Conservation (phyloP, 805 yeast genomes). For the Ogataea pilisensis region DNA sequence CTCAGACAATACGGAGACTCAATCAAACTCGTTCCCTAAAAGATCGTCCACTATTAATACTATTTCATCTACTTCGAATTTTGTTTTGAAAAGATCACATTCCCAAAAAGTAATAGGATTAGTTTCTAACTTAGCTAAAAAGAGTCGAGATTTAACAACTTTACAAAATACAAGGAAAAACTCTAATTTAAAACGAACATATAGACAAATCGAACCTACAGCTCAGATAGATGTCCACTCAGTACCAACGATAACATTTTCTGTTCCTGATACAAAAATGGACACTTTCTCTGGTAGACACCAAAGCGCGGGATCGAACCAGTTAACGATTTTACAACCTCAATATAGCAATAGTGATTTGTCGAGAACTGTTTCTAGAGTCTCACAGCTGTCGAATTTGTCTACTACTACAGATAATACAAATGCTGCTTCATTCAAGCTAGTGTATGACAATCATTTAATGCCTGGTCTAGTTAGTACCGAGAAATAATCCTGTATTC, state of each 20-base stretch:
- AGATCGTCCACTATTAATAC: background rate
- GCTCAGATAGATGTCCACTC: background rate
- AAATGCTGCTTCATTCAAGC: slow-evolving; percentile 2
- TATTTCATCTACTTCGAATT: slow-evolving; percentile 3
- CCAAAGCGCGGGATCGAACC: background rate
- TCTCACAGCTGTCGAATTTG: slow-evolving; percentile 3
- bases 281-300: slow-evolving; percentile 1
- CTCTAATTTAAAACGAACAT: background rate
- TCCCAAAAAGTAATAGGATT: slow-evolving; percentile 1
- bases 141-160: background rate
- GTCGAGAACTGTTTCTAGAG: slow-evolving; percentile 6
- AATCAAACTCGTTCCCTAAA: background rate
- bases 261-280: background rate
- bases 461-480: slow-evolving; percentile 11
- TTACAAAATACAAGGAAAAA: background rate
- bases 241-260: background rate
- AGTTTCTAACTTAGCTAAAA: background rate
- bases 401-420: slow-evolving; percentile 7
- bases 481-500: too few relatives aligned
- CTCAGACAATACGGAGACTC: too few relatives aligned
- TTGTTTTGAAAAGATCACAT: background rate
- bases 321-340: background rate
- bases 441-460: slow-evolving; percentile 12
- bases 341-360: slow-evolving; percentile 1
- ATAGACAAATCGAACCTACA: background rate